Conservation (phyloP, 1,139 yeast species). For the Debaryomyces fabryi region DNA sequence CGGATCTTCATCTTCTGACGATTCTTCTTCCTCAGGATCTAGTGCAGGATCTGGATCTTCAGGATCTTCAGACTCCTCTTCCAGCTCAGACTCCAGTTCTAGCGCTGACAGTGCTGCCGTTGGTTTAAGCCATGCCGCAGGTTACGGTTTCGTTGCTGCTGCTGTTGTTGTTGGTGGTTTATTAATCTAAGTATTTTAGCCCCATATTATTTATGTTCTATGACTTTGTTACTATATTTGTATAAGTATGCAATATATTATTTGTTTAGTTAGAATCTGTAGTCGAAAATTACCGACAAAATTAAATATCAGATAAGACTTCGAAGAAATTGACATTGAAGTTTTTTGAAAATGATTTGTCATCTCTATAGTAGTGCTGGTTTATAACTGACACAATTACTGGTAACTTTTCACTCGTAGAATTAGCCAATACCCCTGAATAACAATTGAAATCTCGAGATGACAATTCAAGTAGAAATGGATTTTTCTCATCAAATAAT, state of each 20-base stretch:
- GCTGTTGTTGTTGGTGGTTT: slow-evolving; percentile 30
- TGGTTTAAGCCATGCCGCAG: slow-evolving; percentile 15
- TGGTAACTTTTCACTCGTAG: slow-evolving; percentile 19
- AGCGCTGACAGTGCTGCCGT: slow-evolving; percentile 11
- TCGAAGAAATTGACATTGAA: slow-evolving; percentile 11
- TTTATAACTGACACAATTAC: slow-evolving; percentile 30
- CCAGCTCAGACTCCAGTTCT: slow-evolving; percentile 9
- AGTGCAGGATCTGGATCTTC: slow-evolving; percentile 14
- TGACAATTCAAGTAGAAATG: slow-evolving; percentile 14
- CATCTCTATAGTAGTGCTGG: slow-evolving; percentile 12
- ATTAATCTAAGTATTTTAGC: slow-evolving; percentile 20
- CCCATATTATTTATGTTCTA: slow-evolving; percentile 1
- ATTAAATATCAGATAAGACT: neutral
- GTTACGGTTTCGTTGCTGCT: slow-evolving; percentile 24
- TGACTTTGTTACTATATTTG: neutral
- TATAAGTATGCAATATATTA: neutral
- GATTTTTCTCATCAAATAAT: slow-evolving; percentile 10
- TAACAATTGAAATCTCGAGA: slow-evolving; percentile 21
- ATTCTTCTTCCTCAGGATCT: slow-evolving; percentile 11
- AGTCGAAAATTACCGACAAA: neutral
- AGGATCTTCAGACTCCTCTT: slow-evolving; percentile 4
- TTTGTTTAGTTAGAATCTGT: neutral
- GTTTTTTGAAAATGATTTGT: slow-evolving; percentile 2
- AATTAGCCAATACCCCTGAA: slow-evolving; percentile 21
- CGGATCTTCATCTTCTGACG: slow-evolving; percentile 11